Evolutionary conservation across 345 rosid genomes (phyloP), one percentile per base, ranked within the genome.

Genomic region (Eucalyptus shirleyi): DNA sequence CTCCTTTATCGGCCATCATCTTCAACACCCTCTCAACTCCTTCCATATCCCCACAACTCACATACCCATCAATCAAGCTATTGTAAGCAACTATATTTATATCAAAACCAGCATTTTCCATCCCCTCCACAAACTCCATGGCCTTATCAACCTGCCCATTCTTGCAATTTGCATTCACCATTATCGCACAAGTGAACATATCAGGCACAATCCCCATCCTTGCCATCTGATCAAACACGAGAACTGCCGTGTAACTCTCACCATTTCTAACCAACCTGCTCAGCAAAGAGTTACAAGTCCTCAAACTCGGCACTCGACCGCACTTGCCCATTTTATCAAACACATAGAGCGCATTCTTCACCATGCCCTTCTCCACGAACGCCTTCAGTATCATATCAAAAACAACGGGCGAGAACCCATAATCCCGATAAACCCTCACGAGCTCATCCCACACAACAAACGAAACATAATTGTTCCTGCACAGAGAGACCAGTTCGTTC

Each of bases 331-430:
- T 96, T 90, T 97, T 95, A 91, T 97, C 99, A 91, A 97, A 97
- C 93, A 96, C 99, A 40, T 96, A 92, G 88, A 97, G 92, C 55
- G 99, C 99, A 89, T 93, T 91, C 96, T 90, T 94, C 37, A 89
- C 18, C 98, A 94, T 89, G 55, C 95, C 94, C 59, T 92, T 95
- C 90, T 95, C 93, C 8, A 95, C 95, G 92, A 91, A 97, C n/a
- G 93, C 91, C 89, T 95, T 98, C 89, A 98, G 88, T 47, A 96
- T 81, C 98, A 98, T 96, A 90, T 98, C 99, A 40, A 98, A 98
- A 51, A 97, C 96, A 40, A 93, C 89, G 16, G 96, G 95, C n/a
- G 98, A 94, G 90, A 94, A 97, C 5, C 67, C 77, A 77, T 94
- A 95, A 3, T 93, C 97, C 91, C 92, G 88, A 88, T 91, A 95